phyloP scores from a whole-genome alignment of 1,284 basidiomycete genomes.

The Malassezia psittaci region DNA sequence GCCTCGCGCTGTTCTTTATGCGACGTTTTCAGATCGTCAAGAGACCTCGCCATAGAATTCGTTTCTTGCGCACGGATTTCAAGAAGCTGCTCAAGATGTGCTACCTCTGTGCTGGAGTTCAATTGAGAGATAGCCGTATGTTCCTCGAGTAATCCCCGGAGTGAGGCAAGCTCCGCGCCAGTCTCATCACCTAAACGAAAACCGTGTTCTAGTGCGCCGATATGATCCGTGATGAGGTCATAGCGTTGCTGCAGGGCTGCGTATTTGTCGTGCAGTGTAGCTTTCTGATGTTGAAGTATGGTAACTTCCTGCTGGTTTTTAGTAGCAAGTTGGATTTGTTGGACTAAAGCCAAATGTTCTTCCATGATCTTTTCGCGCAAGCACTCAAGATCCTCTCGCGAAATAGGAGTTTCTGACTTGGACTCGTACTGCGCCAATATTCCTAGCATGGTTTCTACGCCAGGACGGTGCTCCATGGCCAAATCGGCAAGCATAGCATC shows the following conservation, averaged over 20 bases:
- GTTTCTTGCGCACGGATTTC: slow-evolving; percentile 79
- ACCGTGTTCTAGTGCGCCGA: slow-evolving; percentile 14
- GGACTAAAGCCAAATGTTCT: slow-evolving; percentile 71
- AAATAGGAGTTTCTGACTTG: no score
- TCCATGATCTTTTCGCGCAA: slow-evolving; percentile 80
- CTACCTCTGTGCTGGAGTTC: slow-evolving; percentile 71
- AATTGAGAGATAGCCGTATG: slow-evolving; percentile 89
- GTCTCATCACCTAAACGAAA: slow-evolving; percentile 55
- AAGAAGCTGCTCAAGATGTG: slow-evolving; percentile 81
- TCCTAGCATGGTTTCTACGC: slow-evolving; percentile 4
- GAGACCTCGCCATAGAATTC: slow-evolving; percentile 68
- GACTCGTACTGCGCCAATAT: background rate
- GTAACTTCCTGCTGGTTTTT: slow-evolving; percentile 87
- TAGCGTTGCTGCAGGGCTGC: slow-evolving; percentile 53
- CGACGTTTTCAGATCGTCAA: slow-evolving; percentile 86
- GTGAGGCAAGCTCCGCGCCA: slow-evolving; percentile 74
- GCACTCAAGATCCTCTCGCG: slow-evolving; percentile 62
- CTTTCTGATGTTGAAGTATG: slow-evolving; percentile 66
- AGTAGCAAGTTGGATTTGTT: slow-evolving; percentile 77
- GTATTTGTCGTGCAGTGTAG: slow-evolving; percentile 77
- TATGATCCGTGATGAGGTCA: slow-evolving; percentile 16
- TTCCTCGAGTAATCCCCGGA: slow-evolving; percentile 77
- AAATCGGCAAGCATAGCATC: slow-evolving; percentile 6
- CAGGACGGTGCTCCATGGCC: background rate
- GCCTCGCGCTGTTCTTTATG: slow-evolving; percentile 85